Base-by-base conservation (phyloP, 495 filamentous ascomycete species). In the Poronia punctata region DNA sequence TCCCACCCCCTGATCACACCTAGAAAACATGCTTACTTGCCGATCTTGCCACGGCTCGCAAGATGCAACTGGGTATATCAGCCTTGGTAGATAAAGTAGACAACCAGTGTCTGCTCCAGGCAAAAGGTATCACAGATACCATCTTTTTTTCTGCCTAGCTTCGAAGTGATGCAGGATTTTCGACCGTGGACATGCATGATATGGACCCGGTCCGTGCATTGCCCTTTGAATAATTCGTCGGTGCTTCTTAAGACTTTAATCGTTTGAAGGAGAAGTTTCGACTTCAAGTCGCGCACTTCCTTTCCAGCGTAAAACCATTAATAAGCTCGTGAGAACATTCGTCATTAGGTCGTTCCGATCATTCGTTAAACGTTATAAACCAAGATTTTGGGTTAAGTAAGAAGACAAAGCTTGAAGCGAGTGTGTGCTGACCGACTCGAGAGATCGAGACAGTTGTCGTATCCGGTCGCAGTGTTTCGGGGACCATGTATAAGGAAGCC, bases 331-430 rank as follows among this genome's bases (percentile, higher is more conserved):
- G 43, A 39, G 39, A 27, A 39, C 57, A 58, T 65, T 52, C 51
- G 50, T 61, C 51, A 57, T 68, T 57, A 65, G 54, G 65, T 57
- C 65, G 60, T 63, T 43, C 53, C n/a, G 54, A 51, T 59, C 57
- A 67, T 62, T 67, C 68, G 52, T 67, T 48, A 70, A 56, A 62
- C 64, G 62, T 49, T 57, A n/a, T n/a, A 59, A 60, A 54, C 47
- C 54, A 59, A 50, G 53, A 50, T 50, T 33, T 32, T 38, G 43
- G 48, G 33, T 39, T 42, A 42, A 44, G 20, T 29, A 47, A 35
- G 10, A 38, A 52, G 50, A 50, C 41, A 22, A 30, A 28, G 23
- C 43, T 53, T 45, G 56, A 54, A 55, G 56, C 51, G 57, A 61
- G 54, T 43, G 52, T n/a, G n/a, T 46, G 56, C 44, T 33, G 37